Conservation (phyloP, 2,329 filamentous ascomycete species). For the Cladophialophora immunda region DNA sequence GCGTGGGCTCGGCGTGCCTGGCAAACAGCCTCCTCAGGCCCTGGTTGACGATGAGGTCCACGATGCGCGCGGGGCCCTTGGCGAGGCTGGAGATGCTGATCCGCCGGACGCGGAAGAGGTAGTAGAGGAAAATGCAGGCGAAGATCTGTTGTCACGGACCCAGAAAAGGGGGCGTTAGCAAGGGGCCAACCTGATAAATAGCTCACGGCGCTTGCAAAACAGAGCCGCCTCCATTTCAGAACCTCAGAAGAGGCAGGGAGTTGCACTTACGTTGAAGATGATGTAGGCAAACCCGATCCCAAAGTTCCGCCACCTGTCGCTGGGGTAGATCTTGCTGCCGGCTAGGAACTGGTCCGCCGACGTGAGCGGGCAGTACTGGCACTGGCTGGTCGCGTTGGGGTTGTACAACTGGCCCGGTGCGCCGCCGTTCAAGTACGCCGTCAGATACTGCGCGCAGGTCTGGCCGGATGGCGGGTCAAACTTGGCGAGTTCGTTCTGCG, state of each 20-base stretch:
- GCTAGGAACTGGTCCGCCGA: slow-evolving; percentile 54
- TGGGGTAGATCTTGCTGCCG: slow-evolving; percentile 61
- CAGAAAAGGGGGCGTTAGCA: background rate
- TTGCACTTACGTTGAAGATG: slow-evolving; percentile 68
- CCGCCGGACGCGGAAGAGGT: slow-evolving; percentile 49
- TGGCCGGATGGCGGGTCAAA: slow-evolving; percentile 64
- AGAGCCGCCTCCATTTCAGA: too few relatives aligned
- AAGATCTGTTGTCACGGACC: slow-evolving; percentile 37
- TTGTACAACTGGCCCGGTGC: slow-evolving; percentile 64
- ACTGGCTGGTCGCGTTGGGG: slow-evolving; percentile 63
- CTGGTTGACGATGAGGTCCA: slow-evolving; percentile 28
- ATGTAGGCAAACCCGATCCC: slow-evolving; percentile 81
- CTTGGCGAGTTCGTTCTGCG: slow-evolving; percentile 67
- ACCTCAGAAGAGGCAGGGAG: background rate
- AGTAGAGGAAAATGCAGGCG: slow-evolving; percentile 66
- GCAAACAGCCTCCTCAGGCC: slow-evolving; percentile 33
- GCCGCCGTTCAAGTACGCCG: slow-evolving; percentile 61
- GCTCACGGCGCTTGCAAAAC: too few relatives aligned
- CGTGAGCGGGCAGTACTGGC: slow-evolving; percentile 57
- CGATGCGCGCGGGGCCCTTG: slow-evolving; percentile 30
- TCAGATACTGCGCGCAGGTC: slow-evolving; percentile 68
- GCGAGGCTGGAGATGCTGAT: slow-evolving; percentile 30
- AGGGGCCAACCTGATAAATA: too few relatives aligned
- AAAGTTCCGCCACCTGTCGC: slow-evolving; percentile 78
- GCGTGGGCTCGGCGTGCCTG: slow-evolving; percentile 34